Conservation (phyloP, 2,329 filamentous ascomycete genomes). For the Claviceps sp. region DNA sequence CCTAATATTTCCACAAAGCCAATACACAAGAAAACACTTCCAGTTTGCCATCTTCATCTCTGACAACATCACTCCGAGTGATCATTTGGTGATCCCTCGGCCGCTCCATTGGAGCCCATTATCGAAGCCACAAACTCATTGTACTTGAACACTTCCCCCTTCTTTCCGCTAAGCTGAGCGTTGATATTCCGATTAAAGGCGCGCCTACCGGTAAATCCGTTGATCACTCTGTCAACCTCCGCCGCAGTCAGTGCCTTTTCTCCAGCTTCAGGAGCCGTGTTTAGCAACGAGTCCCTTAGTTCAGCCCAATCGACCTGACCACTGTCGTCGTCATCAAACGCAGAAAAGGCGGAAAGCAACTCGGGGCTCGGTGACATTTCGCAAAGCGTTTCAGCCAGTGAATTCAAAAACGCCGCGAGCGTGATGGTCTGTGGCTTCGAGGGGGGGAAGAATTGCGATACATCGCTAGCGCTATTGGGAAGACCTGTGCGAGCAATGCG, state of each 20-base stretch:
- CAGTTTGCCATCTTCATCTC: background rate
- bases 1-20: background rate
- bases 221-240: constrained; percentile 79
- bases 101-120: constrained; percentile 36
- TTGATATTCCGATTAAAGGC: constrained; percentile 59
- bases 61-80: constrained; percentile 11
- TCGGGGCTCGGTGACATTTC: constrained; percentile 67
- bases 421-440: constrained; percentile 60
- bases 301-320: constrained; percentile 80
- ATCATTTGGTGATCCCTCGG: constrained; percentile 15
- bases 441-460: constrained; percentile 73
- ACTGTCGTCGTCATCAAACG: constrained; percentile 91
- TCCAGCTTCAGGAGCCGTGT: constrained; percentile 67
- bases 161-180: constrained; percentile 40
- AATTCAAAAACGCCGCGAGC: constrained; percentile 75
- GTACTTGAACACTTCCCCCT: constrained; percentile 86
- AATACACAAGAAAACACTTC: background rate
- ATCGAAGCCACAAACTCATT: constrained; percentile 75
- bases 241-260: constrained; percentile 48
- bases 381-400: constrained; percentile 59
- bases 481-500: constrained; percentile 39
- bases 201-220: constrained; percentile 69
- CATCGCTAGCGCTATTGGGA: constrained; percentile 53
- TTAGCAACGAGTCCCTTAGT: constrained; percentile 67
- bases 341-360: constrained; percentile 78